Base-by-base conservation (phyloP, 352 stramenopile genomes). In the Pythium chondricola region DNA sequence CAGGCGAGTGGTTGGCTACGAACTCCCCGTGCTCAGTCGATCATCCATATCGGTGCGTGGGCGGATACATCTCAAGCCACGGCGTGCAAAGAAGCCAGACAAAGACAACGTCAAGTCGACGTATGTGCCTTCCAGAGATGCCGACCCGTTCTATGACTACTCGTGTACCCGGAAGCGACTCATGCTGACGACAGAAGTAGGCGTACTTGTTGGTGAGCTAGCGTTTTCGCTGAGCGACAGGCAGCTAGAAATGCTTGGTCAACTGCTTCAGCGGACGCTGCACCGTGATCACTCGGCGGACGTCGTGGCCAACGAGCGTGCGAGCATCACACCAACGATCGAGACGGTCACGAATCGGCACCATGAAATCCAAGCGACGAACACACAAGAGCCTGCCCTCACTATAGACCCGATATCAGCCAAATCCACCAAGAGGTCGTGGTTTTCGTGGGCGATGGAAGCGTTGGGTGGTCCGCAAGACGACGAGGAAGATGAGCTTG, bases 151-250 rank as follows among this genome's bases (percentile, higher is more conserved):
- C 39, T 87, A 77, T 48, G 58, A 65, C 21, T 89, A 89, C 43
- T 87, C 73, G 11, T 77, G 64, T 48, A 69, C 62, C 8, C 69
- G 74, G 8, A 52, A 60, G 14, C 61, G 50, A 21, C 36, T 85
- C 30, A 53, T 44, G 1, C 64, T 68, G 17, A 79, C 76, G 59
- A 61, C 83, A 36, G 80, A 91, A 42, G 45, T 90, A 25, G 81
- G 91, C 40, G 26, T 85, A 22, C 89, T 85, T 45, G 62, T 94
- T 13, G 58, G 63, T 4, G 72, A 92, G 21, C 48, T 94, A 11
- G 48, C 71, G 22, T 89, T 94, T 27, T 92, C 83, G 3, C 44
- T 92, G 24, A 94, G 83, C 44, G 73, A 94, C 59, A 65, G 83
- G 29, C 83, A 94, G 51, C 58, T 94, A 38, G 42, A 75, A 9